These are phyloP conservation scores for Lycium barbarum DNA, from an alignment of 257 asterid species.

Conservation along the genomic window DNA sequence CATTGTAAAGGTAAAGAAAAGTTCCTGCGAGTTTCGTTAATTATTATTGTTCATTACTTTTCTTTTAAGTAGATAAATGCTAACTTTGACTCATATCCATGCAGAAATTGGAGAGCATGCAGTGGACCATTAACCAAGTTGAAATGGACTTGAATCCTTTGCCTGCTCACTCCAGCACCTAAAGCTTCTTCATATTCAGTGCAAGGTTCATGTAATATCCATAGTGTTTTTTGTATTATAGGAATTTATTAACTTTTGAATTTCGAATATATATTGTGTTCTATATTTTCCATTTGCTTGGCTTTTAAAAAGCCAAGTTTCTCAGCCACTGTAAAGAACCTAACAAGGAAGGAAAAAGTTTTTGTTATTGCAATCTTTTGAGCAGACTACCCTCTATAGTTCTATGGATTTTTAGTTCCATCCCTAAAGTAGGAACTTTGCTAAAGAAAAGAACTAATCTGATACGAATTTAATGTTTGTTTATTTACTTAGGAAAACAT, in stretches of 20 bases:
- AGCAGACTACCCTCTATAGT: not conserved
- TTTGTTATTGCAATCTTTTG: not conserved
- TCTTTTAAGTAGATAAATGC: constrained; percentile 19
- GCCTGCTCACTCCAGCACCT: constrained; percentile 67
- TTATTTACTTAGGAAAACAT: not conserved
- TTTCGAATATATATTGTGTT: not conserved
- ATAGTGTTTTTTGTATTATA: not conserved
- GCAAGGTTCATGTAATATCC: not conserved
- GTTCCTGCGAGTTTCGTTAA: not conserved
- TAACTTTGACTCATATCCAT: constrained; percentile 15
- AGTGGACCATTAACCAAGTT: constrained; percentile 96
- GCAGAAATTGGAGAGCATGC: constrained; percentile 96
- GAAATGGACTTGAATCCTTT: constrained; percentile 91
- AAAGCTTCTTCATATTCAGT: constrained; percentile 22
- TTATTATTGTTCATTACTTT: constrained; percentile 28
- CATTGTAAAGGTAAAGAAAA: constrained; percentile 72
- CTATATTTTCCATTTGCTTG: not conserved
- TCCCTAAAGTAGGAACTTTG: constrained; percentile 11
- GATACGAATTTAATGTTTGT: not conserved
- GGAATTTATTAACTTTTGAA: not conserved
- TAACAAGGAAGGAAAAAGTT: not conserved
- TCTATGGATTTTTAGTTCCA: not conserved
- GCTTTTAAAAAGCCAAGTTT: not conserved
- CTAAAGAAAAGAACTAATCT: not conserved
- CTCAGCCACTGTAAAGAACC: not conserved